Conservation (phyloP, 306 rosid genomes). For the Abrus pulchellus region DNA sequence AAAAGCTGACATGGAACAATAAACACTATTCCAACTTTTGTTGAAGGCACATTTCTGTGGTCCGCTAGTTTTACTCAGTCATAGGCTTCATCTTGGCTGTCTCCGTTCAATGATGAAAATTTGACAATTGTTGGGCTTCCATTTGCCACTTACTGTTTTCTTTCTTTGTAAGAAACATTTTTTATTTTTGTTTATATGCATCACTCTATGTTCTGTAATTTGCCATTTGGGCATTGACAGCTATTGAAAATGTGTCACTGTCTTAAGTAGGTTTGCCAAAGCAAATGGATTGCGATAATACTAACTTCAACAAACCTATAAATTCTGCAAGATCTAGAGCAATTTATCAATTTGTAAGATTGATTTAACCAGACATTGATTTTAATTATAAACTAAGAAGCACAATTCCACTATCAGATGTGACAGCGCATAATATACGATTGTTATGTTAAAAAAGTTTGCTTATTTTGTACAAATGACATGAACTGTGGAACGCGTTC, state of each 20-base stretch:
- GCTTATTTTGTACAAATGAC: background rate
- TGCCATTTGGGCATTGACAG: conserved; percentile 14
- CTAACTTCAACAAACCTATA: conserved; percentile 3
- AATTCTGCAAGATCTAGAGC: conserved; percentile 19
- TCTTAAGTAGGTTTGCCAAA: conserved; percentile 7
- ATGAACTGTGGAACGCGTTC: background rate
- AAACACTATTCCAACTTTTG: conserved; percentile 37
- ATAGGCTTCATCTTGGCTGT: conserved; percentile 35
- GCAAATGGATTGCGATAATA: background rate
- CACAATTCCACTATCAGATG: background rate
- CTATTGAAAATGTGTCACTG: background rate
- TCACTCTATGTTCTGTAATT: conserved; percentile 22
- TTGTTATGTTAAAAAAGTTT: too few species aligned
- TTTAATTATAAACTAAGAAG: background rate
- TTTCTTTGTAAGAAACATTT: conserved; percentile 3
- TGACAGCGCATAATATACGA: background rate
- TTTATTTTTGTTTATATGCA: background rate
- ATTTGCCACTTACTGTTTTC: background rate
- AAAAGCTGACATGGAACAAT: conserved; percentile 45
- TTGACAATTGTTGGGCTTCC: conserved; percentile 24
- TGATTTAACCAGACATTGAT: background rate
- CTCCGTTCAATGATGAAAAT: background rate
- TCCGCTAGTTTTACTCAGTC: conserved; percentile 50
- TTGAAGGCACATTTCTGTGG: conserved; percentile 51
- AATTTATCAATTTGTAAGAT: background rate